Percentiles rank a stretch among this genome's conserved stretches.
Evolutionary conservation across 768 basidiomycete species (phyloP).

Genomic region (Rhodotorula paludigena): DNA sequence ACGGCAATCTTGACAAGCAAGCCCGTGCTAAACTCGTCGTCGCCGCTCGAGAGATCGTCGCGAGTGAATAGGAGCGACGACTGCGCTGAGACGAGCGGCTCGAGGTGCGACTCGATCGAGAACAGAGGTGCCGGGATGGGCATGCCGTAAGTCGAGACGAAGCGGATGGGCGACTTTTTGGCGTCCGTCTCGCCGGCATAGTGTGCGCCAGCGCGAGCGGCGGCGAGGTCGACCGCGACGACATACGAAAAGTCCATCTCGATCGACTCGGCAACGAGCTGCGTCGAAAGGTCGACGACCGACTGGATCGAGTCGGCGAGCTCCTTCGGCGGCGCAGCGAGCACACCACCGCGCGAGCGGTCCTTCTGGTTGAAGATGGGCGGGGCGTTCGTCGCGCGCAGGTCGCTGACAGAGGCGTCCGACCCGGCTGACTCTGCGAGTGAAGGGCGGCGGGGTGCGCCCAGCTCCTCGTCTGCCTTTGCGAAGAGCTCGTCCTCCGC

Average conservation of each 20-base stretch:
- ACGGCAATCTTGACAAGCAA: slow-evolving; percentile 19
- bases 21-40: slow-evolving; percentile 21
- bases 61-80: slow-evolving; percentile 17
- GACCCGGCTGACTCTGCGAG: slow-evolving; percentile 20
- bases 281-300: slow-evolving; percentile 33
- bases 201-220: not conserved
- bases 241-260: slow-evolving; percentile 34
- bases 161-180: not conserved
- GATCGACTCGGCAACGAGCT: slow-evolving; percentile 33
- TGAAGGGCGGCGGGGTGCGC: slow-evolving; percentile 6
- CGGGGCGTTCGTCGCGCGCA: slow-evolving; percentile 4
- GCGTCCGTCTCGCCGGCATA: not conserved
- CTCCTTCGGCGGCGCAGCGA: not conserved
- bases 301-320: slow-evolving; percentile 8
- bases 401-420: not conserved
- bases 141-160: slow-evolving; percentile 25
- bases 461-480: not conserved
- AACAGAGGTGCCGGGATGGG: slow-evolving; percentile 23
- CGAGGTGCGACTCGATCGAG: slow-evolving; percentile 18
- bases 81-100: slow-evolving; percentile 1
- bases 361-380: slow-evolving; percentile 11
- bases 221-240: slow-evolving; percentile 20
- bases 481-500: slow-evolving; percentile 1
- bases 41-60: not conserved
- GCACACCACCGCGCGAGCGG: not conserved